Evolutionary conservation across 2,329 filamentous ascomycete species (phyloP).

Genomic region (Biscogniauxia sp.): DNA sequence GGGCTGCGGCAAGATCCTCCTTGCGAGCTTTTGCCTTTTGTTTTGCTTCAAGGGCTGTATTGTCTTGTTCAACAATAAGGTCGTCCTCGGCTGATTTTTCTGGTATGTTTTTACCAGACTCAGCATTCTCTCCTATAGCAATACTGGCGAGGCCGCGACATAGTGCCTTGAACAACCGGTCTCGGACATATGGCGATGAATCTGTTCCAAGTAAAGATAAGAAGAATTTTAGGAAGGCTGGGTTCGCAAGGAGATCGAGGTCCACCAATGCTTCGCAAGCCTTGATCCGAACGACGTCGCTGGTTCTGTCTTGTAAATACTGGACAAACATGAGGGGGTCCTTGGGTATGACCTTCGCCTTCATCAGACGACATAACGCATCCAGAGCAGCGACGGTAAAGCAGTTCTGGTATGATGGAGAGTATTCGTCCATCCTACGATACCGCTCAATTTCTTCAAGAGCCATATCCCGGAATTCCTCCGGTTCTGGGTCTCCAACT

Average conservation of each 20-base stretch:
- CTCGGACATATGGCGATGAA: conserved; percentile 61
- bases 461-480: conserved; percentile 50
- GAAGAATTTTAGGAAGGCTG: conserved; percentile 54
- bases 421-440: conserved; percentile 67
- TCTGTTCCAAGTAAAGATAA: conserved; percentile 60
- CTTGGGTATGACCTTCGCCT: conserved; percentile 57
- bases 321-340: conserved; percentile 57
- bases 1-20: conserved; percentile 45
- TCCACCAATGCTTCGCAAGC: conserved; percentile 64
- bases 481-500: conserved; percentile 43
- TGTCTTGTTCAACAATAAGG: conserved; percentile 48
- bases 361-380: conserved; percentile 62
- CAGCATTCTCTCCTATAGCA: conserved; percentile 58
- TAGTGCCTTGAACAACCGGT: conserved; percentile 57
- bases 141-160: conserved; percentile 60
- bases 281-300: conserved; percentile 63
- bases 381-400: conserved; percentile 62
- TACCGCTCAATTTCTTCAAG: conserved; percentile 65
- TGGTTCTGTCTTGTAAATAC: conserved; percentile 63
- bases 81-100: conserved; percentile 34
- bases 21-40: conserved; percentile 47
- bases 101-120: conserved; percentile 26
- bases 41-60: conserved; percentile 41
- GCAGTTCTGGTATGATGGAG: conserved; percentile 65
- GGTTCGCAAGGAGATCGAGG: conserved; percentile 57